Base-by-base conservation (phyloP, 352 stramenopile species). In the Phytophthora hybrid region DNA sequence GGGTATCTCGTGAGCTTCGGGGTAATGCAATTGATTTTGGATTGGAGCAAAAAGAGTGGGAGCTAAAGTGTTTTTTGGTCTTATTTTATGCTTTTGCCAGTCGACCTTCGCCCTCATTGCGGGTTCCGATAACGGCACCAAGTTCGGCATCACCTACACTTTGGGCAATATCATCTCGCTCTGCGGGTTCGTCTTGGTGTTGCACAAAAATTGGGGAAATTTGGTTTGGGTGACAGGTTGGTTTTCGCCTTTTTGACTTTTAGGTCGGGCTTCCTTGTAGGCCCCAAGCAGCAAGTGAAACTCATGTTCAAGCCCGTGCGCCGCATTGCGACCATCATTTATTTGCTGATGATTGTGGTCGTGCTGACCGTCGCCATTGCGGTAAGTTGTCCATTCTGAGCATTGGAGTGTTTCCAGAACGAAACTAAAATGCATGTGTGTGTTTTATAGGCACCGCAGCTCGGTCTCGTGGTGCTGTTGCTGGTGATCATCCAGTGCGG, bases 291-390 rank as follows among this genome's bases (percentile, higher is more conserved):
- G 81, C 90, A 96, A 56, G 64, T 91, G 62, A 95, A 95, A 74
- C 86, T 94, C 65, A 96, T 96, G 90, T 91, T 94, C 72, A 94
- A 95, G 67, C 90, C 90, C 23, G 79, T 94, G 59, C 87, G 90
- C 0, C 83, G 90, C 23, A 74, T 94, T 51, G 90, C 88, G 0
- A 85, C 90, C 13, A 49, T 88, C 44, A 83, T 94, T 74, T 96
- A 95, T 74, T 59, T 96, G 13, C 39, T 67, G 19, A 94, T 95
- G 88, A 94, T 96, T 71, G 46, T 89, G 34, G 66, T 93, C 13
- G 88, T 95, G 26, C 73, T 96, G 2, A 83, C 66, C 1, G 83
- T 96, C 29, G 88, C 90, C 11, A 78, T 95, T n/a, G 81, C 77
- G 59, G 90, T 96, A 61, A 14, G 61, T 13, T 67, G 41, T 13